A percentile compares a stretch with the other conserved stretches of the same genome.
phyloP scores from a whole-genome alignment of 495 filamentous ascomycete genomes.

The Trichoderma orchidacearum region DNA sequence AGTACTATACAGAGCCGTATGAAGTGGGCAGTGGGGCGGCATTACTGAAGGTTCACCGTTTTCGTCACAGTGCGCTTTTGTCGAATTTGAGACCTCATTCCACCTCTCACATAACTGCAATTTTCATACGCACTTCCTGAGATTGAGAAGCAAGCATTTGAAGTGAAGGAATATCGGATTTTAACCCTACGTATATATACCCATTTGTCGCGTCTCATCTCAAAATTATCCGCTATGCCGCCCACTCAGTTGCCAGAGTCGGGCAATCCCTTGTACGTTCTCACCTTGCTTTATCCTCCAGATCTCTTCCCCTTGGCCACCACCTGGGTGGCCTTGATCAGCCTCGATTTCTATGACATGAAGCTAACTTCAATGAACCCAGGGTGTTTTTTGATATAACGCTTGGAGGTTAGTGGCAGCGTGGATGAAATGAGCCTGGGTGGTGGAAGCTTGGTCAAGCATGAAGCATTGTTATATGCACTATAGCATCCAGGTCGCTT shows the following conservation, averaged over 20 bases:
- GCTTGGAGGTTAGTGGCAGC: conserved; percentile 58
- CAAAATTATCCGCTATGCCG: conserved; percentile 18
- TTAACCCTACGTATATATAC: too few relatives aligned
- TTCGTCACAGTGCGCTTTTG: background rate
- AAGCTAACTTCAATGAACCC: conserved; percentile 3
- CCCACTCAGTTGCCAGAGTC: conserved; percentile 38
- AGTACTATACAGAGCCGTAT: too few relatives aligned
- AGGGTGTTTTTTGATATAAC: conserved; percentile 90
- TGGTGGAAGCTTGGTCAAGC: background rate
- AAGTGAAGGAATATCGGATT: background rate
- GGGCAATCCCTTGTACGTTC: conserved; percentile 40
- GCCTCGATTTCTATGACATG: conserved; percentile 2
- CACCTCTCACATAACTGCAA: background rate
- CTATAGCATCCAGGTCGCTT: too few relatives aligned
- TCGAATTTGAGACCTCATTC: background rate
- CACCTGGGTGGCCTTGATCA: too few relatives aligned
- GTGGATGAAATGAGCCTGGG: background rate
- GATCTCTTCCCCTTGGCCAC: background rate
- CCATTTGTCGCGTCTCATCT: background rate
- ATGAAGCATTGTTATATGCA: background rate
- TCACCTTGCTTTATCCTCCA: background rate
- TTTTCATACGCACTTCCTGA: too few relatives aligned
- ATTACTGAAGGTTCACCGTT: too few relatives aligned
- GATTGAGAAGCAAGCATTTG: background rate
- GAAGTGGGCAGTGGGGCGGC: too few relatives aligned